Conservation (phyloP, 73 alveolate species). For the Stentor roeselii region DNA sequence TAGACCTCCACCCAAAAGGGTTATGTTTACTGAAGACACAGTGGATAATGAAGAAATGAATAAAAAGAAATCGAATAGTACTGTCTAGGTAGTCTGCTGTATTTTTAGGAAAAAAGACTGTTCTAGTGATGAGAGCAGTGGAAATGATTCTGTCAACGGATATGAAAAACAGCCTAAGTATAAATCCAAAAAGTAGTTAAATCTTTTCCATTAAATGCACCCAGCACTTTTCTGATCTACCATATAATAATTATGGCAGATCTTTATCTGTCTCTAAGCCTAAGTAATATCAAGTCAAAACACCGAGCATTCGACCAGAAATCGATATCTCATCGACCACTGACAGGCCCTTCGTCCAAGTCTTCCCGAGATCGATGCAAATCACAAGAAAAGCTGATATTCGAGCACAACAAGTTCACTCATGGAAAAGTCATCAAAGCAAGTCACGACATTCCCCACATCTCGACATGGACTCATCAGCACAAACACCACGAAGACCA, state of each 20-base stretch:
- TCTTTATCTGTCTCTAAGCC: not conserved
- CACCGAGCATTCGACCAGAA: not conserved
- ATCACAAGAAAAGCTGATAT: not conserved
- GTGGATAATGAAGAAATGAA: slow-evolving; percentile 23
- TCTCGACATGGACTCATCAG: not conserved
- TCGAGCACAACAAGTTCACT: not conserved
- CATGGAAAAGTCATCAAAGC: not conserved
- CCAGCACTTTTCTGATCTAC: too few relatives aligned
- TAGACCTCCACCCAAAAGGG: not conserved
- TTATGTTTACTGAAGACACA: slow-evolving; percentile 18
- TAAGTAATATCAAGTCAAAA: too few relatives aligned
- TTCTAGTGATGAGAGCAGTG: not conserved
- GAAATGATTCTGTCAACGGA: not conserved
- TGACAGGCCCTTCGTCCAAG: not conserved
- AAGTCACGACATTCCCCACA: not conserved
- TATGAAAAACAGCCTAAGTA: slow-evolving; percentile 18
- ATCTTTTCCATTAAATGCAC: not conserved
- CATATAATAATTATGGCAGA: too few relatives aligned
- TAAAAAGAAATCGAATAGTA: slow-evolving; percentile 16
- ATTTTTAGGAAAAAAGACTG: slow-evolving; percentile 1
- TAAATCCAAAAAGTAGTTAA: not conserved
- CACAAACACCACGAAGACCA: not conserved
- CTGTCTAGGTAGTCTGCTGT: not conserved
- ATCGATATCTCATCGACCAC: not conserved
- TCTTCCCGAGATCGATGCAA: not conserved